Evolutionary conservation across 176 grass and related monocot genomes (phyloP).

Genomic region (Zoysia japonica): DNA sequence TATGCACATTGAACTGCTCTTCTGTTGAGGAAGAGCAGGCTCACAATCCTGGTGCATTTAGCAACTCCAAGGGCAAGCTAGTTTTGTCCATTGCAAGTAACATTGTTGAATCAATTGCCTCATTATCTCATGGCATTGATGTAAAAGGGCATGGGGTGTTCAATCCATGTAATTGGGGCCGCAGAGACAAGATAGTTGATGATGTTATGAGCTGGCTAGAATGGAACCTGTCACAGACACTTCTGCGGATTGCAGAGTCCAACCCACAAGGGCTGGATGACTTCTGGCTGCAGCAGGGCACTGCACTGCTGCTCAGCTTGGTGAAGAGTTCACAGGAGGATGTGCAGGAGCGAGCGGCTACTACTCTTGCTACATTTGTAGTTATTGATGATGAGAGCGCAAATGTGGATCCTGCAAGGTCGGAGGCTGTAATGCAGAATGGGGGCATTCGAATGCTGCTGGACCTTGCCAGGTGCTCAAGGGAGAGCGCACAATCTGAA

Average conservation of each 20-base stretch:
- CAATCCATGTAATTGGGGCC: conserved; percentile 57
- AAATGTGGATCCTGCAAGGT: conserved; percentile 88
- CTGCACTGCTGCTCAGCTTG: conserved; percentile 71
- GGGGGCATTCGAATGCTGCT: conserved; percentile 89
- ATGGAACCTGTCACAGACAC: conserved; percentile 79
- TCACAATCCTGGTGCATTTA: conserved; percentile 63
- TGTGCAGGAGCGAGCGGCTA: conserved; percentile 92
- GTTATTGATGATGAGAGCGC: conserved; percentile 93
- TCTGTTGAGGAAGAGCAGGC: conserved; percentile 66
- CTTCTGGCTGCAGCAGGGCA: conserved; percentile 92
- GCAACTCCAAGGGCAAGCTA: conserved; percentile 78
- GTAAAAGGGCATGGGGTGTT: conserved; percentile 58
- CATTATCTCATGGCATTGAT: conserved; percentile 49
- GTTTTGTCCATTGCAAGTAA: conserved; percentile 67
- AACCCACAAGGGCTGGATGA: conserved; percentile 79
- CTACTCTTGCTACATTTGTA: conserved; percentile 88
- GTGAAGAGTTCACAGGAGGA: conserved; percentile 81
- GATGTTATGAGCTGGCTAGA: conserved; percentile 87
- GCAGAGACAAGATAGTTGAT: conserved; percentile 53
- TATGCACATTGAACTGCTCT: conserved; percentile 66
- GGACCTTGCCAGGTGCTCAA: conserved; percentile 82
- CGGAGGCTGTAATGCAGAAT: conserved; percentile 81
- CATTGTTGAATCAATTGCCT: conserved; percentile 57
- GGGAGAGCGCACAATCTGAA: conserved; percentile 90
- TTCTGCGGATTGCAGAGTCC: conserved; percentile 77